Percentiles rank a stretch among this genome's conserved stretches.
Conservation (phyloP, 345 rosid species). For the Eucalyptus pauciflora region DNA sequence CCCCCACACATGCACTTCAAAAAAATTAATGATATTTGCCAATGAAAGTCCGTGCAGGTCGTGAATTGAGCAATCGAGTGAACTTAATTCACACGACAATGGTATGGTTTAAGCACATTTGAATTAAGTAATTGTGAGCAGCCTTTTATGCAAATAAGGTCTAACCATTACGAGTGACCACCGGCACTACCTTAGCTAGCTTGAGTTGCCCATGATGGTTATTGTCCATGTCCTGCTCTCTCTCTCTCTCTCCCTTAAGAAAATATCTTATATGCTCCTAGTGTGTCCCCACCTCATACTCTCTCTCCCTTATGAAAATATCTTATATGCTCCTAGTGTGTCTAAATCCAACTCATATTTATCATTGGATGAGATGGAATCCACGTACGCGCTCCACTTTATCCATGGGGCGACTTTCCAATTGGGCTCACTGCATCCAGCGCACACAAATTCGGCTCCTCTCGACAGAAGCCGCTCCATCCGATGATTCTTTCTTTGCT, state of each 20-base stretch:
- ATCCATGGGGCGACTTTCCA: neutral
- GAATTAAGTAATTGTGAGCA: neutral
- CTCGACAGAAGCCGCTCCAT: neutral
- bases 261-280: neutral
- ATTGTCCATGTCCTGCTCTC: neutral
- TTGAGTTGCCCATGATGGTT: neutral
- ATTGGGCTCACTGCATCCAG: neutral
- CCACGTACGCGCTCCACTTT: neutral
- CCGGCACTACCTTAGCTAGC: neutral
- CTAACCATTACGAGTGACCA: neutral
- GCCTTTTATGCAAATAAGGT: neutral
- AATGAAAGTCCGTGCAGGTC: neutral
- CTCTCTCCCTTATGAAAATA: no score
- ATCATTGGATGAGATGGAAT: neutral
- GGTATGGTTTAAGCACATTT: neutral
- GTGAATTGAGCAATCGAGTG: neutral
- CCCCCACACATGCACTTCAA: neutral
- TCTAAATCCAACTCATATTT: neutral
- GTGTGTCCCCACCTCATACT: neutral
- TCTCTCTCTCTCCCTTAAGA: neutral
- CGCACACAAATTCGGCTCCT: neutral
- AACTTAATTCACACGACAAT: neutral
- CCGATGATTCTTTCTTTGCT: neutral
- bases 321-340: neutral
- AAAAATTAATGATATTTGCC: neutral